Conservation (phyloP, 73 alveolate species). For the Paramecium biaurelia region DNA sequence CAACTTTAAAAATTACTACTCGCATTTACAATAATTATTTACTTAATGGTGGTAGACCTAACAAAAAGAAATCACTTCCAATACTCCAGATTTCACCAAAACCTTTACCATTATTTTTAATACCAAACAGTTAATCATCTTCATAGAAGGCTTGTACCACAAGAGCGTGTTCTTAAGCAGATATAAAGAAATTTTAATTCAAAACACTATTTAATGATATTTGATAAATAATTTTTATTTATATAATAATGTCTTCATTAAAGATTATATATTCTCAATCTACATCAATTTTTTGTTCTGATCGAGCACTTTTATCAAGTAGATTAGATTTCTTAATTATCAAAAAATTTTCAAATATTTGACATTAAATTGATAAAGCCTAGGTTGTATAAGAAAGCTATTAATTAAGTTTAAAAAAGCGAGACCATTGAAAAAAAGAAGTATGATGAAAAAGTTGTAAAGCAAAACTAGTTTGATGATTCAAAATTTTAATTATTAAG, state of each 20-base stretch:
- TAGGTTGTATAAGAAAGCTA: background rate
- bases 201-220: constrained; percentile 20
- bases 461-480: background rate
- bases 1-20: background rate
- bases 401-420: background rate
- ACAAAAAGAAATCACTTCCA: background rate
- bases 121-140: background rate
- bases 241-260: background rate
- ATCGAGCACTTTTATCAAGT: background rate
- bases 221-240: background rate
- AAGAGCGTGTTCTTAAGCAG: background rate
- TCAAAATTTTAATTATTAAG: background rate
- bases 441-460: background rate
- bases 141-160: background rate
- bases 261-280: background rate
- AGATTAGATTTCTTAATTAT: background rate
- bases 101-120: background rate
- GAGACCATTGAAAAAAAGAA: background rate
- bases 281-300: background rate
- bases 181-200: constrained; percentile 20
- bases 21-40: constrained; percentile 12
- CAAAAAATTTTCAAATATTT: background rate
- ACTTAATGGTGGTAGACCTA: constrained; percentile 1
- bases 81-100: background rate
- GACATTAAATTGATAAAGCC: background rate